Evolutionary conservation across 257 asterid genomes (phyloP), one percentile per base, ranked within the genome.

Genomic region (Solanum pinnatisectum): DNA sequence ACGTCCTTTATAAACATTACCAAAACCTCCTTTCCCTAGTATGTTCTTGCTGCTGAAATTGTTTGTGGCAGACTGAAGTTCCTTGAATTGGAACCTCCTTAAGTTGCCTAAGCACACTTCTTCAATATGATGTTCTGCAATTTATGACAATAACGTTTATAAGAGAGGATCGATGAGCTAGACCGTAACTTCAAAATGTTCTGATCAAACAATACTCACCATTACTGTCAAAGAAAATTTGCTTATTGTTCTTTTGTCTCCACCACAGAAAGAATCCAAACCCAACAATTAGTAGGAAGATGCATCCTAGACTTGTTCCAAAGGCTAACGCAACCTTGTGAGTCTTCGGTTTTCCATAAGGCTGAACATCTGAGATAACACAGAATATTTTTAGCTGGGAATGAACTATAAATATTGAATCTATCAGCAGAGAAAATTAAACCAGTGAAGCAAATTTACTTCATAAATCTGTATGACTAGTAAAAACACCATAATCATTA

Each of bases 21-120:
- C 99, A 59, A 93, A 97, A 20, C 99, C 99, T 11, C 99, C 99
- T 87, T 96, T 97, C 14, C 99, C 99, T 14, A 97, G 93, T 65
- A 97, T 93, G 93, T 94, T 91, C 89, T 96, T 97, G 95, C 91
- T 93, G 93, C 99, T 95, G 92, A 97, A 97, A 89, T 94, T 94
- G 92, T 93, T 91, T 9, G 99, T 97, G 13, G 99, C 99, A 20
- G 83, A 87, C 88, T 94, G 98, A 76, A 97, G 99, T 73, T 96
- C 98, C 82, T 94, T 90, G 60, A 95, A 95, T 27, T 88, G 93
- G 91, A 97, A 97, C 83, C 93, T 91, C 90, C 96, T 93, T 70
- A 95, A 49, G 92, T 97, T 97, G 77, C 99, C 99, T 33, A 93
- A 89, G 86, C 96, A 92, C 68, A 95, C 90, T 86, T 95, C 95